Conservation (phyloP, 495 filamentous ascomycete species). For the Aspergillus funiculosus region DNA sequence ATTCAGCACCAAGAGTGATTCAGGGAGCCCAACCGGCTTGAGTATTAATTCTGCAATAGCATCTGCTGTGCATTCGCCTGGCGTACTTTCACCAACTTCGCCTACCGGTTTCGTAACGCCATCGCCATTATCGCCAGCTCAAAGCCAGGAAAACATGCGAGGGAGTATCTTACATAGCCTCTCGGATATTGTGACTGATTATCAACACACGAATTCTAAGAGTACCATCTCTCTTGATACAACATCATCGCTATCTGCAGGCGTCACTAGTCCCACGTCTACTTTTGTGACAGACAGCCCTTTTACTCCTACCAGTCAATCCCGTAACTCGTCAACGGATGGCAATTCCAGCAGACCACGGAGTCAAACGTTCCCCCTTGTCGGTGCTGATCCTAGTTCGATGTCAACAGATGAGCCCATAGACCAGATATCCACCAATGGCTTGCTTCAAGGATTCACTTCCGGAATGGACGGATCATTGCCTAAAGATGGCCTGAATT, state of each 20-base stretch:
- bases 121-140: slow-evolving; percentile 60
- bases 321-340: slow-evolving; percentile 50
- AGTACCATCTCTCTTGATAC: slow-evolving; percentile 55
- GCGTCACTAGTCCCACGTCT: slow-evolving; percentile 76
- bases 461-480: slow-evolving; percentile 65
- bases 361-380: slow-evolving; percentile 84
- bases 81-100: slow-evolving; percentile 66
- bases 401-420: slow-evolving; percentile 57
- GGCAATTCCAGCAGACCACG: slow-evolving; percentile 63
- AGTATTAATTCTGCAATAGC: slow-evolving; percentile 47
- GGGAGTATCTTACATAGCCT: slow-evolving; percentile 45
- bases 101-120: slow-evolving; percentile 56
- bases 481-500: slow-evolving; percentile 47
- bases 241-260: slow-evolving; percentile 61
- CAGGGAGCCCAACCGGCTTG: slow-evolving; percentile 36
- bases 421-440: slow-evolving; percentile 61
- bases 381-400: slow-evolving; percentile 62
- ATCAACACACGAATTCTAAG: slow-evolving; percentile 55
- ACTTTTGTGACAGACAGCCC: slow-evolving; percentile 74
- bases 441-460: slow-evolving; percentile 46
- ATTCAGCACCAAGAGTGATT: slow-evolving; percentile 52
- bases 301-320: slow-evolving; percentile 63
- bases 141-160: slow-evolving; percentile 62
- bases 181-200: slow-evolving; percentile 44
- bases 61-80: slow-evolving; percentile 60